These are phyloP conservation scores for Leccinum obscurum DNA, from an alignment of 768 basidiomycete genomes.

Conservation along the genomic window DNA sequence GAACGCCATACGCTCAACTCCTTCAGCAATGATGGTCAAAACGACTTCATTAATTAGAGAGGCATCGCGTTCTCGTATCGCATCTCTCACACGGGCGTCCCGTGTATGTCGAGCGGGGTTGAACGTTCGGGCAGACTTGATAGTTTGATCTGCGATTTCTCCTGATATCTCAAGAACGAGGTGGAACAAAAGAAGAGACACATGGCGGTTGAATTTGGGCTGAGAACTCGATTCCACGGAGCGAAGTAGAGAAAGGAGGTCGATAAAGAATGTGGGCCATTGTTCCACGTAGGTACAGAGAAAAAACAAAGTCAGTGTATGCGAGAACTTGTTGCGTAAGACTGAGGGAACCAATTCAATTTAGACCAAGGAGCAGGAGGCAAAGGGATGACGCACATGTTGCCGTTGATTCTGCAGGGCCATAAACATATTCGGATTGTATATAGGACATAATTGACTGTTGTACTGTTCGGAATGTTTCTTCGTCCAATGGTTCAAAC, in stretches of 20 bases:
- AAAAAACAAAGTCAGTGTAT: conserved; percentile 87
- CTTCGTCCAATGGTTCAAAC: conserved; percentile 67
- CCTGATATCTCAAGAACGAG: conserved; percentile 93
- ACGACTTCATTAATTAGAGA: conserved; percentile 84
- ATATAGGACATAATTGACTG: conserved; percentile 81
- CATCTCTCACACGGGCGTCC: conserved; percentile 85
- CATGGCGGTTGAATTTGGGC: conserved; percentile 74
- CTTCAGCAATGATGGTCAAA: conserved; percentile 76
- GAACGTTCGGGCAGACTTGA: conserved; percentile 83
- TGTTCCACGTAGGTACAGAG: conserved; percentile 82
- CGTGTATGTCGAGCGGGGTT: conserved; percentile 69
- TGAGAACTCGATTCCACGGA: conserved; percentile 55
- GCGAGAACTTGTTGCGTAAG: conserved; percentile 93
- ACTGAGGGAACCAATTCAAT: conserved; percentile 43
- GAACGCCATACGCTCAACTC: conserved; percentile 54
- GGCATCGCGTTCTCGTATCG: conserved; percentile 88
- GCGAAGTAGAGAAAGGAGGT: conserved; percentile 73
- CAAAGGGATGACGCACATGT: conserved; percentile 60
- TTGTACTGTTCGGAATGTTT: conserved; percentile 69
- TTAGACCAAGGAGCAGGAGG: conserved; percentile 5
- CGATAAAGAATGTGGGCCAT: conserved; percentile 84
- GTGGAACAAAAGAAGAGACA: conserved; percentile 88
- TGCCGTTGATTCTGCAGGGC: conserved; percentile 78
- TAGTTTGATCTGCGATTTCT: conserved; percentile 94
- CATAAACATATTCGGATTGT: conserved; percentile 84